These are phyloP conservation scores for Dryadomyces quercus-mongolicae DNA, from an alignment of 2,329 filamentous ascomycete species.

Conservation along the genomic window DNA sequence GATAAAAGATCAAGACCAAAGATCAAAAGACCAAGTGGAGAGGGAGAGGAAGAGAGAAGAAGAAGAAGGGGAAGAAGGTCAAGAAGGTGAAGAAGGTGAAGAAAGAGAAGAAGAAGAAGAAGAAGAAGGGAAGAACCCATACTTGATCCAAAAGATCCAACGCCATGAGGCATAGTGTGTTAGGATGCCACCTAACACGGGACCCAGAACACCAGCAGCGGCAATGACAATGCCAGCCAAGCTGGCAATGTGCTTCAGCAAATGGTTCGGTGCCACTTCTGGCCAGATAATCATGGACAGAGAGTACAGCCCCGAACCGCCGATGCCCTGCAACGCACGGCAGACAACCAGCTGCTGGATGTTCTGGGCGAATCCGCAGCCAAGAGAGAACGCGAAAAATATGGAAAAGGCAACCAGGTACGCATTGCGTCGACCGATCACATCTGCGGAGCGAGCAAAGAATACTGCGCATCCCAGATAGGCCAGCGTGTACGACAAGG, in stretches of 20 bases:
- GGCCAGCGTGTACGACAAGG: constrained; percentile 41
- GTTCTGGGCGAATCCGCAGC: constrained; percentile 33
- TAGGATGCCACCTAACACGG: constrained; percentile 37
- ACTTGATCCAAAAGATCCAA: constrained; percentile 51
- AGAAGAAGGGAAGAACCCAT: constrained; percentile 9
- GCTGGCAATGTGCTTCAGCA: constrained; percentile 30
- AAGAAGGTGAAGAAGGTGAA: neutral
- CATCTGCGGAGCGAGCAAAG: constrained; percentile 40
- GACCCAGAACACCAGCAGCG: constrained; percentile 36
- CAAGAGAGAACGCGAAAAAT: constrained; percentile 45
- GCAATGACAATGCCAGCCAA: constrained; percentile 37
- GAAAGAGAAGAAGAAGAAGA: neutral
- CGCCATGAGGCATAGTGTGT: constrained; percentile 37
- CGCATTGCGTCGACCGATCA: constrained; percentile 39
- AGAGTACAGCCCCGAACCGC: constrained; percentile 41
- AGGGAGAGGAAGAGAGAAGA: neutral
- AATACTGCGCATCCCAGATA: constrained; percentile 46
- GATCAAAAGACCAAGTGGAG: too few species aligned
- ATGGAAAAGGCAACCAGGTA: constrained; percentile 37
- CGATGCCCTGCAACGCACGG: constrained; percentile 37
- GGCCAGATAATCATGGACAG: constrained; percentile 43
- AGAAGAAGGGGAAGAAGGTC: neutral
- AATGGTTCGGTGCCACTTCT: constrained; percentile 31
- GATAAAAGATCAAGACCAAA: neutral
- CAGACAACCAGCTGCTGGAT: constrained; percentile 35